Evolutionary conservation across 208 protist genomes (phyloP), one percentile per base, ranked within the genome.

Genomic region (Herpetomonas muscarum): DNA sequence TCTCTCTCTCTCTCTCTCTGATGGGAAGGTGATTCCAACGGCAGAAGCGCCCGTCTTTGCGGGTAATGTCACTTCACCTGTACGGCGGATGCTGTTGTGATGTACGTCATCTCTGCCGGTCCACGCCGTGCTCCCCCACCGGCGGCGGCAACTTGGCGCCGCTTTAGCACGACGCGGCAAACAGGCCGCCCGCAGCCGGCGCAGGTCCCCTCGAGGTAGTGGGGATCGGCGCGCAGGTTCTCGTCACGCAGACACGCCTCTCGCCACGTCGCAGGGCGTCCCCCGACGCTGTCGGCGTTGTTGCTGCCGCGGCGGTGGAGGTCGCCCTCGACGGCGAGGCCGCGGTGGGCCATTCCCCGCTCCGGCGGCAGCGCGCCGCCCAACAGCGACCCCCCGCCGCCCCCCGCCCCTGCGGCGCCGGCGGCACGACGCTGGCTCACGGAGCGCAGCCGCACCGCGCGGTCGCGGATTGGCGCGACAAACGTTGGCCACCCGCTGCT

Each of bases 221-320:
- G 34, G 0, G 74, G 73, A 54, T 86, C 76, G 1, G 55, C 65
- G 9, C 85, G 77, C 30, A 83, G 71, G 44, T 86, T 88, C 22
- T 51, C 73, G 58, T 92, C 80, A 24, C 85, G 67, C 48, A 92
- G 54, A 36, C 74, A 84, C 50, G 50, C 21, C 60, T 85, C 84
- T 1, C 84, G 67, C 78, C 81, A 86, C 36, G 84, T 74, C 21
- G 41, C 31, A 3, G 0, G 3, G n/a, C n/a, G n/a, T n/a, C n/a
- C n/a, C n/a, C n/a, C n/a, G 19, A 12, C 10, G n/a, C 19, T 13
- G 9, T 3, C 19, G 42, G 7, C 42, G 1, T 7, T 15, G 50
- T 39, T 32, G 24, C 46, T 32, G 9, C 30, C 26, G 39, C 13
- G 26, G 42, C 31, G 36, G 41, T 9, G 49, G 24, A 85, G n/a